Conservation (phyloP, 2,329 filamentous ascomycete genomes). For the Penicillium corylophilum region DNA sequence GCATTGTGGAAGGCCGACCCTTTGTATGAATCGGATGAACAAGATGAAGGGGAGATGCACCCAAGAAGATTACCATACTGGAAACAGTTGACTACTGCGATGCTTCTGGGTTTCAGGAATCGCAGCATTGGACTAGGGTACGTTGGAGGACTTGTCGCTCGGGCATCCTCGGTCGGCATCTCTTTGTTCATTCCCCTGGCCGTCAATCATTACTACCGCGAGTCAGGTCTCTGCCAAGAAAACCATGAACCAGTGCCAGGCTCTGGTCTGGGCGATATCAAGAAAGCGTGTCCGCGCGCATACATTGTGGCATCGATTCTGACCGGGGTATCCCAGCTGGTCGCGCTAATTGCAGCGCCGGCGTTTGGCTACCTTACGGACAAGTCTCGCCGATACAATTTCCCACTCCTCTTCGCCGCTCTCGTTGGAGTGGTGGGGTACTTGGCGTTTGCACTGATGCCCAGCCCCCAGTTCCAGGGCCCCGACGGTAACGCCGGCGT, state of each 20-base stretch:
- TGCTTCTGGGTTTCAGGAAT: constrained; percentile 71
- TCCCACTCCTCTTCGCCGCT: constrained; percentile 71
- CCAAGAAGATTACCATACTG: constrained; percentile 34
- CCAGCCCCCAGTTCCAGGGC: constrained; percentile 72
- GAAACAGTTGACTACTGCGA: constrained; percentile 60
- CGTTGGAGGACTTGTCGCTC: constrained; percentile 88
- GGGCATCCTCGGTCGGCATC: constrained; percentile 91
- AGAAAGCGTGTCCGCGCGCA: constrained; percentile 78
- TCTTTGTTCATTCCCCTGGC: constrained; percentile 92
- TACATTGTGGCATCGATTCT: constrained; percentile 86
- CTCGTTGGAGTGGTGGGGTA: constrained; percentile 77
- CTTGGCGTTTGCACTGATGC: constrained; percentile 68
- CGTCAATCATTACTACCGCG: constrained; percentile 86
- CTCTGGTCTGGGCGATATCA: constrained; percentile 60
- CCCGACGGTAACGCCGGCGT: constrained; percentile 67
- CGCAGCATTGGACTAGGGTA: constrained; percentile 82
- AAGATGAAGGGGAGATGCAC: constrained; percentile 2
- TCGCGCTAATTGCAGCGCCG: constrained; percentile 81
- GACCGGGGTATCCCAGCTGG: constrained; percentile 83
- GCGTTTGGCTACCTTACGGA: constrained; percentile 84
- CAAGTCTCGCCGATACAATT: constrained; percentile 63
- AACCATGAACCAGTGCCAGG: constrained; percentile 32
- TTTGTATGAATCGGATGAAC: constrained; percentile 1
- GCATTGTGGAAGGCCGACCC: constrained; percentile 43
- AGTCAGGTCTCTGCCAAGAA: constrained; percentile 71